Conservation (phyloP, 306 rosid species). For the Carpinus fangiana region DNA sequence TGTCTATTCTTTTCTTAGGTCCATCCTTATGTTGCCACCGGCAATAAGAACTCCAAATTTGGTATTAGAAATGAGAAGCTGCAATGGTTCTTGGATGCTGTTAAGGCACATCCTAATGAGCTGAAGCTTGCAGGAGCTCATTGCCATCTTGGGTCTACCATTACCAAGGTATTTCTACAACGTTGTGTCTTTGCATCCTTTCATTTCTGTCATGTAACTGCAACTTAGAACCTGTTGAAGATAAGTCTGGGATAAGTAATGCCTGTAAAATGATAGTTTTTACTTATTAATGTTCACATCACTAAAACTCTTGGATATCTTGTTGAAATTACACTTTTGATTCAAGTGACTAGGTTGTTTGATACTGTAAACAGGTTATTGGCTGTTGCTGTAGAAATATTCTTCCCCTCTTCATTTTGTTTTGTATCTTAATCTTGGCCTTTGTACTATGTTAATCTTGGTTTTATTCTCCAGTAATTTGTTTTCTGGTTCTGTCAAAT, state of each 20-base stretch:
- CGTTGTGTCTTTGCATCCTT: not conserved
- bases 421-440: not conserved
- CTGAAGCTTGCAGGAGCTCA: conserved; percentile 94
- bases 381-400: not conserved
- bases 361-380: not conserved
- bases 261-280: not conserved
- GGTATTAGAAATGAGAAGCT: conserved; percentile 94
- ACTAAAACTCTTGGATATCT: not conserved
- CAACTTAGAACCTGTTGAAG: not conserved
- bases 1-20: conserved; percentile 50
- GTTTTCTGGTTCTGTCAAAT: not conserved
- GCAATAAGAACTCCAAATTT: conserved; percentile 93
- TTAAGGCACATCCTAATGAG: conserved; percentile 78
- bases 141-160: conserved; percentile 97
- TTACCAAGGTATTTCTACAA: conserved; percentile 66
- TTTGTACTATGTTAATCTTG: not conserved
- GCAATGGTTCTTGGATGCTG: conserved; percentile 90
- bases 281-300: not conserved
- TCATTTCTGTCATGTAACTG: not conserved
- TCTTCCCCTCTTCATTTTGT: not conserved
- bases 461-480: not conserved
- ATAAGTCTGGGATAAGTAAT: conserved; percentile 5
- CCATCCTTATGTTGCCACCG: conserved; percentile 95
- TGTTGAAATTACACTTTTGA: not conserved
- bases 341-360: not conserved